Conservation (phyloP, 768 basidiomycete genomes). For the Pilatotrama ljubarskyi region DNA sequence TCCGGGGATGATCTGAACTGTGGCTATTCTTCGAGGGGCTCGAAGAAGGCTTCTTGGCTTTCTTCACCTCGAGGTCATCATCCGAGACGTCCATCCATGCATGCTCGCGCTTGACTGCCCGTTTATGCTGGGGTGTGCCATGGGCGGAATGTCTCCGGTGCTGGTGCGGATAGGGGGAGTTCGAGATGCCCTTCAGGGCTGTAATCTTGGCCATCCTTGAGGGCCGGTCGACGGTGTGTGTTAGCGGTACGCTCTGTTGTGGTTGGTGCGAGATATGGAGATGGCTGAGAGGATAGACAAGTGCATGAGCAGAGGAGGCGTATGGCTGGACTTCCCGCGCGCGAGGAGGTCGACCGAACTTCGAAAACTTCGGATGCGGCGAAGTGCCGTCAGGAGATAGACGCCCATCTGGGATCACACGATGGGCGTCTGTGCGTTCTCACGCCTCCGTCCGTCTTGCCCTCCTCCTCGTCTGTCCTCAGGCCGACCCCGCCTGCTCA, state of each 20-base stretch:
- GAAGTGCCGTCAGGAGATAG: neutral
- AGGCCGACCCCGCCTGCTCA: neutral
- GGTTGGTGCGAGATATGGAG: constrained; percentile 5
- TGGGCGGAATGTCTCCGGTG: constrained; percentile 6
- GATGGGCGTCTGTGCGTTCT: constrained; percentile 1
- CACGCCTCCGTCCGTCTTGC: neutral
- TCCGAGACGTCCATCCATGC: constrained; percentile 32
- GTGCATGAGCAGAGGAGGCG: constrained; percentile 7
- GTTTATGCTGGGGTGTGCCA: constrained; percentile 11
- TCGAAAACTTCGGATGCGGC: neutral
- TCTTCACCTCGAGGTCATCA: constrained; percentile 28
- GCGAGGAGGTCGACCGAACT: neutral
- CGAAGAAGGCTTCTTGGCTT: neutral
- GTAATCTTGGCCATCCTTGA: constrained; percentile 19
- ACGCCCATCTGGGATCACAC: neutral
- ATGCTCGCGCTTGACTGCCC: constrained; percentile 23
- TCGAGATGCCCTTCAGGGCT: constrained; percentile 26
- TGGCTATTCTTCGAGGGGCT: neutral
- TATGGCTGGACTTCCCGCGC: neutral
- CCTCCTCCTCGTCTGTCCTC: constrained; percentile 1
- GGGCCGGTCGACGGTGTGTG: neutral
- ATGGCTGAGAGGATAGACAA: neutral
- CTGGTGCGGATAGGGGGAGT: constrained; percentile 2
- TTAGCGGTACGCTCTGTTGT: constrained; percentile 6
- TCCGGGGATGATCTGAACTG: constrained; percentile 7